Percentiles rank a stretch among this genome's conserved stretches.
Evolutionary conservation across 768 basidiomycete genomes (phyloP).

Genomic region (Suillus americanus): DNA sequence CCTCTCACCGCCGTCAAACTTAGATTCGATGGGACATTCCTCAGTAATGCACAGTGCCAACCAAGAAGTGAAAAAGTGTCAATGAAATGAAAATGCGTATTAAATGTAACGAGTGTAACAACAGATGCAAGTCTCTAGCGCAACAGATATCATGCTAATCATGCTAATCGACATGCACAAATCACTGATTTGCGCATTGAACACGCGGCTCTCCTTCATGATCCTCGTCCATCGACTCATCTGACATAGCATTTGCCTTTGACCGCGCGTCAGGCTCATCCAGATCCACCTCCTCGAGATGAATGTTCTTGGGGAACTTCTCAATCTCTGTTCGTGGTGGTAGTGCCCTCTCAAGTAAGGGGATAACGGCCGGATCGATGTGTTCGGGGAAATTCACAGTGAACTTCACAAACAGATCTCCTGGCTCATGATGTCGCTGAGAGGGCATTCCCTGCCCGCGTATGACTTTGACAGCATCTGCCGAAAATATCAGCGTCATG

Average conservation of each 20-base stretch:
- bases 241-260: constrained; percentile 48
- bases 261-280: constrained; percentile 69
- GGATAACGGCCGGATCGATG: constrained; percentile 66
- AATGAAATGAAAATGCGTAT: constrained; percentile 20
- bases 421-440: constrained; percentile 94
- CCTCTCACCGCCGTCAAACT: neutral
- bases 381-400: constrained; percentile 86
- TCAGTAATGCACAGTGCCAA: constrained; percentile 9
- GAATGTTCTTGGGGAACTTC: constrained; percentile 63
- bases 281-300: constrained; percentile 83
- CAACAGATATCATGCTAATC: constrained; percentile 11
- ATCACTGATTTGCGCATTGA: constrained; percentile 91
- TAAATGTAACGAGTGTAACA: constrained; percentile 32
- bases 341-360: constrained; percentile 80
- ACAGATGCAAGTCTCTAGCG: constrained; percentile 29
- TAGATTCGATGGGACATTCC: constrained; percentile 30
- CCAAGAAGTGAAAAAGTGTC: constrained; percentile 2
- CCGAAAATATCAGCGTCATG: neutral
- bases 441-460: constrained; percentile 98
- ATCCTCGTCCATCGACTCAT: constrained; percentile 94
- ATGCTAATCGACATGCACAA: constrained; percentile 7
- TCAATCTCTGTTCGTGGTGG: constrained; percentile 71
- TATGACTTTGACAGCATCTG: constrained; percentile 89
- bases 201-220: constrained; percentile 84
- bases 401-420: constrained; percentile 88